Percentiles rank a stretch among this genome's conserved stretches.
phyloP scores from a whole-genome alignment of 495 filamentous ascomycete genomes.

The Hypoxylon fragiforme region DNA sequence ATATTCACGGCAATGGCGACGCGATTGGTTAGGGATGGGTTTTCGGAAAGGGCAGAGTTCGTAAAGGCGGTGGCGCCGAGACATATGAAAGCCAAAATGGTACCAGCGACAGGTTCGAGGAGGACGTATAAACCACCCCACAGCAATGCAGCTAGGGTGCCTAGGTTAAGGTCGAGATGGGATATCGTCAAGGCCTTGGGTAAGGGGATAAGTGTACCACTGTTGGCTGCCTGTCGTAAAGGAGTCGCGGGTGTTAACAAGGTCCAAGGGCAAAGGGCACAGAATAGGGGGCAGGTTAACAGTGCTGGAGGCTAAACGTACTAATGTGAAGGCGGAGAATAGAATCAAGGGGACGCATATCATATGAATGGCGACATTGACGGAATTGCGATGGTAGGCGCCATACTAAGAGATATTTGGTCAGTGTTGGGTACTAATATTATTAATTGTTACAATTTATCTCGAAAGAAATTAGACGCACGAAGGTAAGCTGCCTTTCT shows the following conservation, averaged over 20 bases:
- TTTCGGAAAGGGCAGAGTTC: constrained; percentile 71
- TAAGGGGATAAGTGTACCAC: constrained; percentile 68
- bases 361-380: constrained; percentile 91
- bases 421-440: too few species aligned
- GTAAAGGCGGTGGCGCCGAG: constrained; percentile 69
- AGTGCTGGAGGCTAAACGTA: constrained; percentile 46
- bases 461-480: constrained; percentile 37
- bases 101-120: constrained; percentile 90
- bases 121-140: constrained; percentile 85
- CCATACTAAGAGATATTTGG: constrained; percentile 69
- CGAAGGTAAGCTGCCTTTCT: constrained; percentile 54
- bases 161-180: constrained; percentile 79
- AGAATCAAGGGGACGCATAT: constrained; percentile 84
- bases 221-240: constrained; percentile 68
- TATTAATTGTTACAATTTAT: too few species aligned
- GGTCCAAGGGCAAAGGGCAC: too few species aligned
- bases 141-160: constrained; percentile 67
- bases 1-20: constrained; percentile 68
- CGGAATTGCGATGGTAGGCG: constrained; percentile 85
- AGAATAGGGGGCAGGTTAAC: neutral
- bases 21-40: constrained; percentile 69
- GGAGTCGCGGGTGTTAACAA: constrained; percentile 22
- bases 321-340: constrained; percentile 77
- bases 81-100: constrained; percentile 70
- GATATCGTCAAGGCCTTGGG: constrained; percentile 70